These are phyloP conservation scores for Trichoderma sp. DNA, from an alignment of 2,329 filamentous ascomycete species.

Conservation along the genomic window DNA sequence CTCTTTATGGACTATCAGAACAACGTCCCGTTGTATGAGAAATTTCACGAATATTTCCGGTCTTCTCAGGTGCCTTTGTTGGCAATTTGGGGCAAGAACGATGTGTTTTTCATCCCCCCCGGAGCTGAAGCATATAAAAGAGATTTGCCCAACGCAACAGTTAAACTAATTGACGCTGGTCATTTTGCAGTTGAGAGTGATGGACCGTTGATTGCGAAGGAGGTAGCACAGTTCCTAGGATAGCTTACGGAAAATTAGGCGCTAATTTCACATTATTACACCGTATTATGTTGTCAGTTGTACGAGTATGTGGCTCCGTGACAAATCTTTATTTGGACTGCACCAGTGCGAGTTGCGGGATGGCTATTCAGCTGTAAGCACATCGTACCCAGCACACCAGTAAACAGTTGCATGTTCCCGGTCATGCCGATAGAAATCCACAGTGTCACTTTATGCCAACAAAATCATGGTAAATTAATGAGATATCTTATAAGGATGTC, in stretches of 20 bases:
- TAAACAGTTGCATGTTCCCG: not conserved
- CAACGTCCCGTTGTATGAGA: not conserved
- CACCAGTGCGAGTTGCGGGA: not conserved
- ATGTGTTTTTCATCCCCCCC: not conserved
- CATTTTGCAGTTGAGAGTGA: constrained; percentile 9
- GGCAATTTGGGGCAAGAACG: constrained; percentile 9
- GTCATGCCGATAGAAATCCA: not conserved
- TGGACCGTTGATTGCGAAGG: not conserved
- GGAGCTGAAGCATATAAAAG: not conserved
- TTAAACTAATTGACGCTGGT: constrained; percentile 4
- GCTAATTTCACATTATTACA: not conserved
- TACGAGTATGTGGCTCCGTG: not conserved
- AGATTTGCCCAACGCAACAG: not conserved
- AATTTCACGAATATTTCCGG: constrained; percentile 7
- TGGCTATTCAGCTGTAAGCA: not conserved
- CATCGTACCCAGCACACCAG: not conserved
- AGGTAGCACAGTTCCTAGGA: not conserved
- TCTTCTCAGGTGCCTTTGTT: not conserved
- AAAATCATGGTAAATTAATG: not conserved
- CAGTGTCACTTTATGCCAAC: not conserved
- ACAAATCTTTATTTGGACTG: not conserved
- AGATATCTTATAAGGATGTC: not conserved
- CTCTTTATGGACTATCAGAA: constrained; percentile 13
- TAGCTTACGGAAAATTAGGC: not conserved
- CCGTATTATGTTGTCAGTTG: too few species aligned